Conservation (phyloP, 2,329 filamentous ascomycete species). For the Madurella fahalii region DNA sequence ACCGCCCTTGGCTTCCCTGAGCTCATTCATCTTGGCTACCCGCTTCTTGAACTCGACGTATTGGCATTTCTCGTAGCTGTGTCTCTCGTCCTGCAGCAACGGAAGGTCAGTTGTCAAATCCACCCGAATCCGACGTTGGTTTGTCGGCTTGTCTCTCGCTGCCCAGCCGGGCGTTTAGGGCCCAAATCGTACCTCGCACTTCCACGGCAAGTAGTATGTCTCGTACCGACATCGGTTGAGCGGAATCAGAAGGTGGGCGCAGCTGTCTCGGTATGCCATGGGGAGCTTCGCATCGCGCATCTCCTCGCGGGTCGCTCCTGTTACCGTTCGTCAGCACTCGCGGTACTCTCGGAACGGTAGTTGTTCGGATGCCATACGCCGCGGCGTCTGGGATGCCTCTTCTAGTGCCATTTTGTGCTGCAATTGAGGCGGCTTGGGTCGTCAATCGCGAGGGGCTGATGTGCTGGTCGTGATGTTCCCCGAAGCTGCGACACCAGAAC, state of each 20-base stretch:
- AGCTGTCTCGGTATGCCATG: slow-evolving; percentile 89
- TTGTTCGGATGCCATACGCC: slow-evolving; percentile 17
- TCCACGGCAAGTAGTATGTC: slow-evolving; percentile 94
- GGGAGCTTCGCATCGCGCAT: slow-evolving; percentile 91
- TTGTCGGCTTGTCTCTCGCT: not conserved
- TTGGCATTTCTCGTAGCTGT: slow-evolving; percentile 98
- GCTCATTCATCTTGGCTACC: slow-evolving; percentile 97
- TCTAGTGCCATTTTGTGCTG: slow-evolving; percentile 25
- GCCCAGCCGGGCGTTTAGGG: not conserved
- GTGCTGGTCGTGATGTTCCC: slow-evolving; percentile 14
- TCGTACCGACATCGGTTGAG: slow-evolving; percentile 91
- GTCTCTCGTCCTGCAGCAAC: slow-evolving; percentile 75
- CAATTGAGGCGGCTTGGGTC: slow-evolving; percentile 27
- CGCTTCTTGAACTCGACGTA: slow-evolving; percentile 99
- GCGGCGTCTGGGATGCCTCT: slow-evolving; percentile 20
- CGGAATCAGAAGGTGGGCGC: slow-evolving; percentile 89
- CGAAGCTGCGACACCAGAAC: slow-evolving; percentile 6
- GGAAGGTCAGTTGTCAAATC: slow-evolving; percentile 7
- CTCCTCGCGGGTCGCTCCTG: slow-evolving; percentile 79
- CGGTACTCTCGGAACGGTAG: not conserved
- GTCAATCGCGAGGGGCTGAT: slow-evolving; percentile 23
- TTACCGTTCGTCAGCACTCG: slow-evolving; percentile 14
- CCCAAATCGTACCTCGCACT: slow-evolving; percentile 70
- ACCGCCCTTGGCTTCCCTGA: slow-evolving; percentile 79
- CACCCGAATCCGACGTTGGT: not conserved